Evolutionary conservation across 202 grass and related monocot genomes (phyloP).

Genomic region (Sporobolus alterniflorus): DNA sequence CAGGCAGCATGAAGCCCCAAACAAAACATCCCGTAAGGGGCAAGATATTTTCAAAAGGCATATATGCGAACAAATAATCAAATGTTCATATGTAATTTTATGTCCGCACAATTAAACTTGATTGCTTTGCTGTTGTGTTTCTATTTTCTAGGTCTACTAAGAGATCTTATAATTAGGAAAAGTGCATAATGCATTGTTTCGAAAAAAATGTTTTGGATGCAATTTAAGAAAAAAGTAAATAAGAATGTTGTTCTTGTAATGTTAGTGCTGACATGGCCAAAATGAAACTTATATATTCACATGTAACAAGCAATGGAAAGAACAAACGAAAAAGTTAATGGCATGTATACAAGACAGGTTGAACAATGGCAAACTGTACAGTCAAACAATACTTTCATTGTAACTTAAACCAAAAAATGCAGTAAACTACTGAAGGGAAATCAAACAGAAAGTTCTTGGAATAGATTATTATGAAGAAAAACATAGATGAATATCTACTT

Average conservation of each 20-base stretch:
- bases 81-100: not conserved
- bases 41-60: not conserved
- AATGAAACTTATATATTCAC: not conserved
- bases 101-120: not conserved
- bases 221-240: not conserved
- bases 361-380: not conserved
- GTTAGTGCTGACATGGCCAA: not conserved
- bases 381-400: not conserved
- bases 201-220: not conserved
- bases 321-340: not conserved
- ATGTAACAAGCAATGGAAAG: not conserved
- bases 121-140: not conserved
- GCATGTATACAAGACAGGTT: not conserved
- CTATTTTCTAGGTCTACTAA: not conserved
- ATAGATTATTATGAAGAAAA: not conserved
- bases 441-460: not conserved
- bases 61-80: not conserved
- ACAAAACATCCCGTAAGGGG: not conserved
- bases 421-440: not conserved
- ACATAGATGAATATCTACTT: not conserved
- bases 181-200: not conserved
- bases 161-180: not conserved
- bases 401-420: not conserved
- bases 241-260: not conserved
- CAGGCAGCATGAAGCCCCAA: not conserved